Conservation (phyloP, 2,329 filamentous ascomycete species). For the Macrophomina tecta region DNA sequence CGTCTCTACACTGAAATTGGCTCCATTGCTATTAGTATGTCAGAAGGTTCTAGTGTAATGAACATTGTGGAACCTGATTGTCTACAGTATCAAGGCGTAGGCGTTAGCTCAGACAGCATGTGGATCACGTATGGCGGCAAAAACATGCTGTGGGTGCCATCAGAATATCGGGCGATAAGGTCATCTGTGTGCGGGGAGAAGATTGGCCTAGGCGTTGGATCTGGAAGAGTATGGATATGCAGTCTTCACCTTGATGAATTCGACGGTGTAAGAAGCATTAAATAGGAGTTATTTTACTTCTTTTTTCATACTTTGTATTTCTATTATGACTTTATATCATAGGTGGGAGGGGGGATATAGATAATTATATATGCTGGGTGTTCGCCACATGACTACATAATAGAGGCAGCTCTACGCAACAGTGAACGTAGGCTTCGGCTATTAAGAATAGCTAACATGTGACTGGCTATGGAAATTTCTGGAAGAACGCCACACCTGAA, state of each 20-base stretch:
- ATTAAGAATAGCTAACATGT: too few species aligned
- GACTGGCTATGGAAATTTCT: too few species aligned
- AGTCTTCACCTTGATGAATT: constrained; percentile 7
- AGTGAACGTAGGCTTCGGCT: too few species aligned
- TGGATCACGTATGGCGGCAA: constrained; percentile 33
- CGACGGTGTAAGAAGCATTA: too few species aligned
- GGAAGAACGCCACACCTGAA: too few species aligned
- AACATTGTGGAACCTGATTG: constrained; percentile 18
- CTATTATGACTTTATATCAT: too few species aligned
- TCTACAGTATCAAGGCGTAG: constrained; percentile 26
- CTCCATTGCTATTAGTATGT: constrained; percentile 28
- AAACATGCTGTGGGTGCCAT: constrained; percentile 34
- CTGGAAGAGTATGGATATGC: constrained; percentile 33
- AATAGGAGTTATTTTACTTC: too few species aligned
- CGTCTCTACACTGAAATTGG: constrained; percentile 34
- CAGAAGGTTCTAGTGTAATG: neutral
- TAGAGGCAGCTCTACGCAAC: too few species aligned
- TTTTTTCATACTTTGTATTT: too few species aligned
- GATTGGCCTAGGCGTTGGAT: constrained; percentile 27
- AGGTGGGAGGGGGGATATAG: too few species aligned
- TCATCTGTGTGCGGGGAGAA: constrained; percentile 31
- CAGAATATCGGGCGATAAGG: constrained; percentile 34
- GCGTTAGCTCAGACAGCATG: constrained; percentile 30
- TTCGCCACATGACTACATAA: too few species aligned
- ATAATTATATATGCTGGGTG: too few species aligned